Evolutionary conservation across 2,329 filamentous ascomycete species (phyloP).

Genomic region (Aspergillus sp.): DNA sequence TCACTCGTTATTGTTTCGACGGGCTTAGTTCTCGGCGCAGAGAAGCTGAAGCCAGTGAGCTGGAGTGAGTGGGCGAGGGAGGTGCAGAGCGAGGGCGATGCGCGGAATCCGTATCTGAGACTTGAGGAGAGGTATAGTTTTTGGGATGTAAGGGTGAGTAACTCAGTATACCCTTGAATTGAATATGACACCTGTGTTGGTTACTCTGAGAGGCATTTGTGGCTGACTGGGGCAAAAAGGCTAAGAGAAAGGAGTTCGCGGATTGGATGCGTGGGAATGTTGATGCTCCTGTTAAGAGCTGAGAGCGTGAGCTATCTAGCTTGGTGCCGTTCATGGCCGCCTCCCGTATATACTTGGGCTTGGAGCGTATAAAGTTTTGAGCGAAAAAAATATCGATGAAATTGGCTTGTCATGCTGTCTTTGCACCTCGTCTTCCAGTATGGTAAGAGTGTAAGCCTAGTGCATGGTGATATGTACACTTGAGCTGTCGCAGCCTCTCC

Average conservation of each 20-base stretch:
- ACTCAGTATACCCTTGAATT: not conserved
- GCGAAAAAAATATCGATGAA: not conserved
- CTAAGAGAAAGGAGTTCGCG: constrained; percentile 72
- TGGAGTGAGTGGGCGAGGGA: constrained; percentile 76
- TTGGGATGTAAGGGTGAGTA: constrained; percentile 75
- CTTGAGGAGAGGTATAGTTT: constrained; percentile 83
- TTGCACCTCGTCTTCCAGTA: not conserved
- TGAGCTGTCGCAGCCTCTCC: not conserved
- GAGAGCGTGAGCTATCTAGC: not conserved
- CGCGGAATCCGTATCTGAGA: constrained; percentile 75
- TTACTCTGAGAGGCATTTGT: not conserved
- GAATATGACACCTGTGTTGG: not conserved
- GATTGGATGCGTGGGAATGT: constrained; percentile 62
- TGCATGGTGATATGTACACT: not conserved
- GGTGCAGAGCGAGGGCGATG: constrained; percentile 65
- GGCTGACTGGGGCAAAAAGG: constrained; percentile 34
- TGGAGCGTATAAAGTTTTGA: not conserved
- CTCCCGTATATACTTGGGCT: not conserved
- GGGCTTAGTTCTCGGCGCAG: constrained; percentile 76
- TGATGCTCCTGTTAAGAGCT: constrained; percentile 20
- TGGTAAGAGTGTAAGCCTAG: not conserved
- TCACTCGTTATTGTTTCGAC: constrained; percentile 78
- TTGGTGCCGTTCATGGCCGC: not conserved
- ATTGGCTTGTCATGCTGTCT: not conserved
- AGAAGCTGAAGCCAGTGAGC: constrained; percentile 80